phyloP scores from a whole-genome alignment of 2,329 filamentous ascomycete species.

The Aspergillus fumigatus region DNA sequence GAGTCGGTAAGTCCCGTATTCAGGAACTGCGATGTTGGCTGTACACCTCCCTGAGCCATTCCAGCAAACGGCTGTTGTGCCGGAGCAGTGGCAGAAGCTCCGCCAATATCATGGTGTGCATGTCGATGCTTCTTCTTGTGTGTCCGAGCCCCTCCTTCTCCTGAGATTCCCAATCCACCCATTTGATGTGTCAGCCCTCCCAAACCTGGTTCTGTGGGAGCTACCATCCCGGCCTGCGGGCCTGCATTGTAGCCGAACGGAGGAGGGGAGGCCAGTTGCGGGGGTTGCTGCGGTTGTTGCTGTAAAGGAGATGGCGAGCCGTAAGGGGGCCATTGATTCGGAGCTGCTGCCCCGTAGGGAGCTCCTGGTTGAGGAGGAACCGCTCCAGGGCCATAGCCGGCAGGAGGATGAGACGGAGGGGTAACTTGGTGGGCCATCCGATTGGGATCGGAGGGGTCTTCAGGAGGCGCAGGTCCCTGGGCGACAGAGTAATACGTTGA shows the following conservation, averaged over 20 bases:
- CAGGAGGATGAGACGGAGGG: constrained; percentile 48
- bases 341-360: constrained; percentile 31
- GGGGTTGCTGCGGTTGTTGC: constrained; percentile 21
- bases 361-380: constrained; percentile 36
- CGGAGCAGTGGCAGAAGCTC: constrained; percentile 49
- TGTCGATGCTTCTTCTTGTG: constrained; percentile 90
- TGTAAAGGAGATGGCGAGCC: constrained; percentile 15
- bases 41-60: constrained; percentile 55
- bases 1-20: constrained; percentile 49
- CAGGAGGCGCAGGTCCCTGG: constrained; percentile 31
- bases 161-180: constrained; percentile 67
- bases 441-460: constrained; percentile 54
- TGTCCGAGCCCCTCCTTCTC: constrained; percentile 42
- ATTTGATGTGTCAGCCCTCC: constrained; percentile 60
- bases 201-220: constrained; percentile 30
- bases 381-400: constrained; percentile 31
- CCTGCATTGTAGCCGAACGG: constrained; percentile 25
- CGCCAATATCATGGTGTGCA: constrained; percentile 82
- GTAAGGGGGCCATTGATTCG: constrained; percentile 30
- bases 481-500: constrained; percentile 39
- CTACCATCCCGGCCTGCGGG: constrained; percentile 21
- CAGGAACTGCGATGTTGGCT: constrained; percentile 55
- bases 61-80: constrained; percentile 67
- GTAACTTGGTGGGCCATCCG: constrained; percentile 46
- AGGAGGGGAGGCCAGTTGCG: constrained; percentile 20